These are phyloP conservation scores for Ailanthus altissimus DNA, from an alignment of 345 rosid genomes.

Conservation along the genomic window DNA sequence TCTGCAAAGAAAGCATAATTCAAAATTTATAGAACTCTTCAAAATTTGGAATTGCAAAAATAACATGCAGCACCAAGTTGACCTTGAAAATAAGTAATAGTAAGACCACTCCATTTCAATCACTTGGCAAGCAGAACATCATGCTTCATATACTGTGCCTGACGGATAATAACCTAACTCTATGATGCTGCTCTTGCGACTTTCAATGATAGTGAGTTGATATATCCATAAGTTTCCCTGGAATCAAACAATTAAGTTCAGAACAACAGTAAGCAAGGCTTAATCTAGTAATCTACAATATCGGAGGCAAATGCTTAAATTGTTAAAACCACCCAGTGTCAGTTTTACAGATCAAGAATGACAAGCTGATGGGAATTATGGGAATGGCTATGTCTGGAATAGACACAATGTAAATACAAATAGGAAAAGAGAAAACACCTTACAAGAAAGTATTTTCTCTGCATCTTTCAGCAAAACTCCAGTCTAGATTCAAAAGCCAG, in stretches of 20 bases:
- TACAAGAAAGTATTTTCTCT: slow-evolving; percentile 10
- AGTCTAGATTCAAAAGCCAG: background rate
- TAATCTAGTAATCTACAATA: background rate
- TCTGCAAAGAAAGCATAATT: background rate
- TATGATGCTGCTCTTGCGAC: background rate
- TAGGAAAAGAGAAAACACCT: background rate
- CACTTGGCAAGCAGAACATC: background rate
- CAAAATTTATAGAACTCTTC: too few species aligned
- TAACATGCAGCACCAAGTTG: background rate
- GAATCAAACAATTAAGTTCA: background rate
- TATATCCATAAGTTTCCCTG: background rate
- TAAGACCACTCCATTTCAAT: slow-evolving; percentile 9
- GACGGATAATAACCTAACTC: background rate
- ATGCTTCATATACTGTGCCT: background rate
- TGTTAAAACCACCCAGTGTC: background rate
- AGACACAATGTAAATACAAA: background rate
- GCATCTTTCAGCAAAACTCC: background rate
- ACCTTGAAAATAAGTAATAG: background rate
- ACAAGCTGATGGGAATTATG: background rate
- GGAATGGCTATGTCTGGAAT: background rate
- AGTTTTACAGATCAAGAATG: background rate
- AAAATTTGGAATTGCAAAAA: slow-evolving; percentile 5
- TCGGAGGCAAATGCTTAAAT: background rate
- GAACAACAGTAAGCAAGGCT: background rate
- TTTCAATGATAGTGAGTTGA: background rate